These are phyloP conservation scores for Massarina eburnea DNA, from an alignment of 2,329 filamentous ascomycete genomes.

Conservation along the genomic window DNA sequence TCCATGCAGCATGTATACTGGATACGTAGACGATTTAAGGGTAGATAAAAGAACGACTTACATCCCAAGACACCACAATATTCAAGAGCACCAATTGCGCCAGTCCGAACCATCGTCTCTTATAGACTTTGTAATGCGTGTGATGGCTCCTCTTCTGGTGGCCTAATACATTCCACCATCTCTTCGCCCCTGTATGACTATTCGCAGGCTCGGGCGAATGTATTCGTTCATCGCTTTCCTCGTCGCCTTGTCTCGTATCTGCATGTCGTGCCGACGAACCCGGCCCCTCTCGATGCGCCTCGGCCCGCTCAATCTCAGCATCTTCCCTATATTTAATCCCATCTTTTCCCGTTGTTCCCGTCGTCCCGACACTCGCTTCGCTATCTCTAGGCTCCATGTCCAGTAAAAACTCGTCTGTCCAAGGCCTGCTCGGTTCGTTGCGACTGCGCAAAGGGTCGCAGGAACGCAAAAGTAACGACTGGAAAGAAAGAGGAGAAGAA, in stretches of 20 bases:
- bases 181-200: too few relatives aligned
- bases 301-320: too few relatives aligned
- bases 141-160: conserved; percentile 8
- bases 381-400: not conserved
- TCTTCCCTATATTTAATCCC: not conserved
- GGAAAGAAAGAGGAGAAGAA: too few relatives aligned
- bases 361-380: not conserved
- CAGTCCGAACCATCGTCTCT: conserved; percentile 85
- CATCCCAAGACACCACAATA: conserved; percentile 92
- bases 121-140: conserved; percentile 63
- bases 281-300: too few relatives aligned
- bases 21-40: too few relatives aligned
- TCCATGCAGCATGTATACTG: not conserved
- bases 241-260: too few relatives aligned
- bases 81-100: conserved; percentile 84
- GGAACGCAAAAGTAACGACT: too few relatives aligned
- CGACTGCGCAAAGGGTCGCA: too few relatives aligned
- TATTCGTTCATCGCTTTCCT: not conserved
- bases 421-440: not conserved
- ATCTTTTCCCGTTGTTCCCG: not conserved
- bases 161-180: not conserved
- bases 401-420: not conserved
- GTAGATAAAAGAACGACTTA: conserved; percentile 53
- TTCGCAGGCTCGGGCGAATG: not conserved
- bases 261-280: too few relatives aligned